Conservation (phyloP, 306 rosid genomes). For the Quercus dentata region DNA sequence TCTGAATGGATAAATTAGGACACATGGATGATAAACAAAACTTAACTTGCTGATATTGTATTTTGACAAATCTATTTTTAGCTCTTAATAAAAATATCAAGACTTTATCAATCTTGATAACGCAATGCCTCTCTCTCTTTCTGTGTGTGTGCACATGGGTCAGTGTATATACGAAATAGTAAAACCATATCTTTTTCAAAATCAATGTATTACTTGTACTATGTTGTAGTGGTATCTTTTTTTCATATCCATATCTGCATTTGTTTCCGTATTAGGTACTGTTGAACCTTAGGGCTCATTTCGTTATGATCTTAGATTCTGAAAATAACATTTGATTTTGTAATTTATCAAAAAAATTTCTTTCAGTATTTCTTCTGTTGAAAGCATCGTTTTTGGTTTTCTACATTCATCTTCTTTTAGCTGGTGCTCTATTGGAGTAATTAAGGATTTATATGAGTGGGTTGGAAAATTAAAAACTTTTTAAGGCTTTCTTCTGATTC, state of each 20-base stretch:
- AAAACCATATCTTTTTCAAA: no score
- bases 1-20: not conserved
- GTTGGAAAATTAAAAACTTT: not conserved
- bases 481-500: not conserved
- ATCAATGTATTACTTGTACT: no score
- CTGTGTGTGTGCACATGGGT: not conserved
- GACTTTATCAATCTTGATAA: not conserved
- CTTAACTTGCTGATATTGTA: not conserved
- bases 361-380: not conserved
- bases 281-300: not conserved
- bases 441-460: not conserved
- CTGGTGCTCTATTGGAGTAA: not conserved
- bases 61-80: not conserved
- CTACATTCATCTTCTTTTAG: not conserved
- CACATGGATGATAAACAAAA: not conserved
- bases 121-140: not conserved
- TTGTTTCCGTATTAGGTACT: not conserved
- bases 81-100: not conserved
- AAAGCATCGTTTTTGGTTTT: not conserved
- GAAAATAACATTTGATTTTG: not conserved
- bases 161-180: no score
- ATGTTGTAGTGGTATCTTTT: no score
- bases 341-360: not conserved
- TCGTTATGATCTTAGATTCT: not conserved
- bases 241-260: no score